Evolutionary conservation across 129 eudicot species (phyloP), one percentile per base, ranked within the genome.

Genomic region (Deinandra increscens): DNA sequence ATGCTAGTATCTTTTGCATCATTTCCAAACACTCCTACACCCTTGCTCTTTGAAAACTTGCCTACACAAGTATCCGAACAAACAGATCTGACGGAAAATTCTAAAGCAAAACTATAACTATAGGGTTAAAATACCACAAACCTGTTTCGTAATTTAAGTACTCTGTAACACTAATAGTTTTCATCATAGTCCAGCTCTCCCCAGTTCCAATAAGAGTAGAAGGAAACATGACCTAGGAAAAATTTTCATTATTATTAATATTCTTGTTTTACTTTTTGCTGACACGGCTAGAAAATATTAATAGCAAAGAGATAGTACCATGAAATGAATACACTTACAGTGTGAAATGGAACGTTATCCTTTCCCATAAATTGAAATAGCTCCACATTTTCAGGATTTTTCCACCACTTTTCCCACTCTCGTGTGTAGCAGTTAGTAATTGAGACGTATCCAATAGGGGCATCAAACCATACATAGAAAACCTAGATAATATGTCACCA

Each of bases 381-480:
- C 84, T 94, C 99, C 75, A 94, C 97, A 78, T 89, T 77, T 60
- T 94, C 97, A 71, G 99, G 99, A 81, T 94, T 89, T 77, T 94
- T 94, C 99, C 99, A 94, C 99, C 99, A 94, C 72, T 89, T 87
- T 71, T 94, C 99, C 99, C 99, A 94, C 56, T 94, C 90, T 23
- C 85, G 68, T 4, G 99, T 89, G 80, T 89, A 88, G 78, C 97
- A 89, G 43, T 86, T 70, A 29, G 99, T 94, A 70, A 94, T 94
- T 68, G 99, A 94, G 20, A 89, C 90, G 75, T 94, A 94, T 50
- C 99, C 99, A 69, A 94, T 87, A 41, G 99, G 99, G 14, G 99
- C 99, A 66, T 94, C 97, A 79, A 86, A 94, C 99, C 99, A 94
- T 18, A 94, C 99, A 81, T 94, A 94, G 79, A 94, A 89, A 42